Percentiles rank a stretch among this genome's conserved stretches.
Conservation (phyloP, 1,139 yeast species). For the Pichia sp. region DNA sequence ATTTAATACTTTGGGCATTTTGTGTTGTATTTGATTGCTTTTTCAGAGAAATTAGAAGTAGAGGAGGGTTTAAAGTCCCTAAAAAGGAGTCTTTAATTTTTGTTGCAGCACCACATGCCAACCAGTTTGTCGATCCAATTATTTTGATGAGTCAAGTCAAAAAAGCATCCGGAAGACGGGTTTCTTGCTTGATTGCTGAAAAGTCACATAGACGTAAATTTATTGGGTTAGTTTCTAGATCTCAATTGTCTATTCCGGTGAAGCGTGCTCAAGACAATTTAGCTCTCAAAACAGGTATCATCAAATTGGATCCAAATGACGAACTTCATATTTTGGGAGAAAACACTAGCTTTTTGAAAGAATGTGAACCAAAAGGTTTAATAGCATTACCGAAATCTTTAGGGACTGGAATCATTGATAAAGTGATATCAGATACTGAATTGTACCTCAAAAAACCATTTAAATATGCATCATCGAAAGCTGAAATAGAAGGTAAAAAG, state of each 20-base stretch:
- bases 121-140: slow-evolving; percentile 91
- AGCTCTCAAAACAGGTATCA: slow-evolving; percentile 27
- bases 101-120: slow-evolving; percentile 97
- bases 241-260: slow-evolving; percentile 82
- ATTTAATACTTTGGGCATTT: slow-evolving; percentile 32
- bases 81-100: slow-evolving; percentile 79
- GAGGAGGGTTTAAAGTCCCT: slow-evolving; percentile 89
- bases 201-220: slow-evolving; percentile 60
- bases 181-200: slow-evolving; percentile 84
- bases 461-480: slow-evolving; percentile 30
- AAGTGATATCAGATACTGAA: slow-evolving; percentile 69
- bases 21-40: slow-evolving; percentile 37
- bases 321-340: slow-evolving; percentile 49
- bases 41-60: slow-evolving; percentile 81
- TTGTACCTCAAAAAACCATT: slow-evolving; percentile 66
- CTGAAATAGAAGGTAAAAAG: slow-evolving; percentile 34
- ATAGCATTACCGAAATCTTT: slow-evolving; percentile 72
- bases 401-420: slow-evolving; percentile 69
- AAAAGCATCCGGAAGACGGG: slow-evolving; percentile 61
- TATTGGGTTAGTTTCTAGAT: slow-evolving; percentile 69
- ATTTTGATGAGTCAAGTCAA: slow-evolving; percentile 77
- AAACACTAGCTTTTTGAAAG: slow-evolving; percentile 56
- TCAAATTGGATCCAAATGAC: slow-evolving; percentile 36
- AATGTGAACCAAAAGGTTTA: slow-evolving; percentile 61
- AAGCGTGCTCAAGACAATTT: slow-evolving; percentile 85